Base-by-base conservation (phyloP, 108 stramenopile genomes). In the Asterionellopsis glacialis region DNA sequence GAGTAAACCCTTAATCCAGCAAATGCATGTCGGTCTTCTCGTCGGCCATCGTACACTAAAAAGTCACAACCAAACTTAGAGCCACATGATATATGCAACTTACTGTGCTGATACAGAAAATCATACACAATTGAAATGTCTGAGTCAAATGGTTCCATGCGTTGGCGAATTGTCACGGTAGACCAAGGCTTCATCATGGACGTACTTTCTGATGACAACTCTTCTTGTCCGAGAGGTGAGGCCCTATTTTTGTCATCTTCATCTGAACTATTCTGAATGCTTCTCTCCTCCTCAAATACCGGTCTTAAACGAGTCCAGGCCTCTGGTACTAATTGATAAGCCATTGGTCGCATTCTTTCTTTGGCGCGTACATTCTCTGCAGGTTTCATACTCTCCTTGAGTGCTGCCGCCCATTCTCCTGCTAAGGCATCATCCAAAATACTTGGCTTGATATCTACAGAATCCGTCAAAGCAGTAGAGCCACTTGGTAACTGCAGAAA, bases 61-160 rank as follows among this genome's bases (percentile, higher is more conserved):
- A 75, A 87, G 57, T 94, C 93, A 28, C 81, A 79, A 18, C 93
- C 93, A 70, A 94, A 94, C 61, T 85, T 85, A 45, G 85, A 81
- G 11, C 93, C 93, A 61, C 93, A 91, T 2, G 85, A 73, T 38
- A 89, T 63, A 55, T 91, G 69, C 5, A 89, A 54, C 11, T 59
- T 61, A 14, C 76, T 70, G 33, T 74, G n/a, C 11, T 57, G 69
- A 58, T 85, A 61, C 39, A 93, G 60, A 58, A 76, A 77, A 14
- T 70, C 57, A 62, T 81, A 74, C 23, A 88, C 69, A 0, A 75
- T 42, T 19, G 63, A 55, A 24, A 43, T 33, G 19, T 55, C 68
- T 16, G 48, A 26, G 67, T 83, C 76, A 19, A 61, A 21, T 24
- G 45, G 47, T 40, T 49, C 47, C 60, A 24, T 10, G n/a, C 41